These are phyloP conservation scores for Aspergillus oerlinghausenensis DNA, from an alignment of 2,329 filamentous ascomycete species.

Conservation along the genomic window DNA sequence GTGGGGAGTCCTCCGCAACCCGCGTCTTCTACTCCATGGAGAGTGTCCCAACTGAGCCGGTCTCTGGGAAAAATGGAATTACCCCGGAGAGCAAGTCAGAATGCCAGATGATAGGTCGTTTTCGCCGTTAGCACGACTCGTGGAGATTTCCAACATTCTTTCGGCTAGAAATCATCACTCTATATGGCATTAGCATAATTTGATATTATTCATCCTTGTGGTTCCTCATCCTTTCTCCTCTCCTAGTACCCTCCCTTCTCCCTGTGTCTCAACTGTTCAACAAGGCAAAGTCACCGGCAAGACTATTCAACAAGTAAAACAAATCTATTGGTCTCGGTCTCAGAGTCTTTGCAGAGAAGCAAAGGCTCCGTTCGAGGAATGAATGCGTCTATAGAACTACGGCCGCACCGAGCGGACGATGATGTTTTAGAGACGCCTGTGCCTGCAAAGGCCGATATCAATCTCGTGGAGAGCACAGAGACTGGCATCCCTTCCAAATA, in stretches of 20 bases:
- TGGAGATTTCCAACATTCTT: not conserved
- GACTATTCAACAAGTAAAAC: not conserved
- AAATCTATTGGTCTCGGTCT: not conserved
- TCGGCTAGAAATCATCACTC: not conserved
- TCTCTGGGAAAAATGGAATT: not conserved
- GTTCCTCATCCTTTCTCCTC: not conserved
- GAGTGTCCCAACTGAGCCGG: conserved; percentile 2
- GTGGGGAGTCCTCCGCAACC: conserved; percentile 3
- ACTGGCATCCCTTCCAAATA: conserved; percentile 20
- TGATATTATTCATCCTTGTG: not conserved
- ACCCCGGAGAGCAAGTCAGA: conserved; percentile 1
- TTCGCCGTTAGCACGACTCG: not conserved
- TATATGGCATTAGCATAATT: not conserved
- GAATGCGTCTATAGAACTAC: conserved; percentile 24
- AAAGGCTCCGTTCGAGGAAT: conserved; percentile 11
- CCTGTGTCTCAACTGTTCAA: not conserved
- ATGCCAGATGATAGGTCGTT: conserved; percentile 1
- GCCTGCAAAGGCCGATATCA: conserved; percentile 21
- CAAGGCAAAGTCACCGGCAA: not conserved
- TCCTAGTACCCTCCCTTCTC: not conserved
- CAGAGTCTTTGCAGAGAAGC: not conserved
- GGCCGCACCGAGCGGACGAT: conserved; percentile 14
- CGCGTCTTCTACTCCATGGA: not conserved
- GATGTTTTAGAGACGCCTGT: conserved; percentile 8
- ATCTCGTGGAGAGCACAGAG: conserved; percentile 27